Conservation (phyloP, 1,284 basidiomycete genomes). For the Leccinum subfulvum region DNA sequence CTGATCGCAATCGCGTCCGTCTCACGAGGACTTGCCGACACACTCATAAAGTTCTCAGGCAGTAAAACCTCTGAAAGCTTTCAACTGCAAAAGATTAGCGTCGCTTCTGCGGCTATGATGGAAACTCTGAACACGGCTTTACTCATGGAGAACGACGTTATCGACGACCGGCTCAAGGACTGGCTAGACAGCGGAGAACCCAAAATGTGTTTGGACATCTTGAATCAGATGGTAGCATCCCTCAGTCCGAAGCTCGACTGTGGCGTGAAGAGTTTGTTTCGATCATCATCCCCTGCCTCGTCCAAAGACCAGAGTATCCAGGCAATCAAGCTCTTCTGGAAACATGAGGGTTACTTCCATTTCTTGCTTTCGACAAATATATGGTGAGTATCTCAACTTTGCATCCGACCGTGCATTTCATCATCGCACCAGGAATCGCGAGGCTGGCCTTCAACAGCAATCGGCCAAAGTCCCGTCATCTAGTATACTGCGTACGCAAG, state of each 20-base stretch:
- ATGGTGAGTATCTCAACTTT: not conserved
- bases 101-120: not conserved
- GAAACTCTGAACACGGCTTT: not conserved
- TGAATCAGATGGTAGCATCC: not conserved
- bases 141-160: not conserved
- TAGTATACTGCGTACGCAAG: no score
- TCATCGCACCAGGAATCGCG: not conserved
- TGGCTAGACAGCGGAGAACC: not conserved
- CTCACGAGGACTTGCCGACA: not conserved
- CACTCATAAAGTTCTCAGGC: not conserved
- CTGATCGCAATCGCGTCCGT: no score
- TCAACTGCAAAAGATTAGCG: not conserved
- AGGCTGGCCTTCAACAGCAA: not conserved
- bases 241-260: not conserved
- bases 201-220: not conserved
- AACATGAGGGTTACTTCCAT: not conserved
- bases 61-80: not conserved
- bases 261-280: not conserved
- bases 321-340: not conserved
- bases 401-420: not conserved
- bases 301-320: not conserved
- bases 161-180: not conserved
- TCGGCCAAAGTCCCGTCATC: no score
- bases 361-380: not conserved
- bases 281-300: not conserved